Evolutionary conservation across 179 eudicot genomes (phyloP).

Genomic region (Amaranthus tricolor): DNA sequence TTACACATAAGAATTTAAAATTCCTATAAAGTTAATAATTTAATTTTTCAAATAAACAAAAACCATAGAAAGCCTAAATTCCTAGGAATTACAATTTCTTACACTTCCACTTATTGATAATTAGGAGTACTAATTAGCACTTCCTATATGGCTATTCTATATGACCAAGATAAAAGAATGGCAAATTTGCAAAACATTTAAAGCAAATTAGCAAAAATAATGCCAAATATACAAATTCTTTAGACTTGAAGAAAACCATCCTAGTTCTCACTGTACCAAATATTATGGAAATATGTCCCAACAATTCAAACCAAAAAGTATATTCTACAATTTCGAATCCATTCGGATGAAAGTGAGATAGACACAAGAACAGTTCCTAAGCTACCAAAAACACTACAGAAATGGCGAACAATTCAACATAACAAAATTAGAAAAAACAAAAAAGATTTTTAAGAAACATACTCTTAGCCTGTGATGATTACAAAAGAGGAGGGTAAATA

Average conservation of each 20-base stretch:
- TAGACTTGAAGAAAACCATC: not conserved
- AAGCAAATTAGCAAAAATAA: too few relatives aligned
- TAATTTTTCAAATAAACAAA: too few relatives aligned
- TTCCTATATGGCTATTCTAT: too few relatives aligned
- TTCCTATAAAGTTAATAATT: too few relatives aligned
- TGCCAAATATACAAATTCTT: not conserved
- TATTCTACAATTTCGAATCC: conserved; percentile 15
- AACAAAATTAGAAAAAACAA: not conserved
- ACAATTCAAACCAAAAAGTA: conserved; percentile 6
- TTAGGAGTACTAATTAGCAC: too few relatives aligned
- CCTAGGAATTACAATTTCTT: too few relatives aligned
- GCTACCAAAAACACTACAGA: conserved; percentile 4
- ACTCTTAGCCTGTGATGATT: conserved; percentile 29
- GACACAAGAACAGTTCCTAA: conserved; percentile 18
- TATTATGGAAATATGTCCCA: not conserved
- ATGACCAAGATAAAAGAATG: too few relatives aligned
- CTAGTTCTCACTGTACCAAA: conserved; percentile 9
- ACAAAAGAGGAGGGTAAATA: conserved; percentile 16
- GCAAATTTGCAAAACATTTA: too few relatives aligned
- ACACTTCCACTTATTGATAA: too few relatives aligned
- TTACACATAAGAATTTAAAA: too few relatives aligned
- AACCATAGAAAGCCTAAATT: too few relatives aligned
- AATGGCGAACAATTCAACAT: conserved; percentile 13
- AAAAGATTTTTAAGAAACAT: not conserved
- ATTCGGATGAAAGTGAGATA: not conserved